These are phyloP conservation scores for Amphichorda felina DNA, from an alignment of 2,329 filamentous ascomycete genomes.

Conservation along the genomic window DNA sequence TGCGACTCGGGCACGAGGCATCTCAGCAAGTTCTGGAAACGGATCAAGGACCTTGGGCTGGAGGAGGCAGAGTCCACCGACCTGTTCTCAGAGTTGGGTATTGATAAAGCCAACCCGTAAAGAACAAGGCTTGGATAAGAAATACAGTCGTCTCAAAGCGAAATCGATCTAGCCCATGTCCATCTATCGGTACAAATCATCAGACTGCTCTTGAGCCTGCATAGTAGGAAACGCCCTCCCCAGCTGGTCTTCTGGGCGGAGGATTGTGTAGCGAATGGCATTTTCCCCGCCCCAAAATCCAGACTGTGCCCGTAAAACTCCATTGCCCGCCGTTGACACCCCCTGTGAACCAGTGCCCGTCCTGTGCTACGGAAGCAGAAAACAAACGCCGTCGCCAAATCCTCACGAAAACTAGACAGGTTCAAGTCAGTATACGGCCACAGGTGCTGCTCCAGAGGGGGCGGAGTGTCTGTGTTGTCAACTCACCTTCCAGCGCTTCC, in stretches of 20 bases:
- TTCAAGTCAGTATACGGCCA: neutral
- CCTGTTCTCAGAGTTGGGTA: slow-evolving; percentile 36
- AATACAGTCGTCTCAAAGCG: neutral
- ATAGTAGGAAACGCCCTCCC: neutral
- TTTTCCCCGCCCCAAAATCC: neutral
- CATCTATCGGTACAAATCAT: neutral
- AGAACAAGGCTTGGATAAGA: neutral
- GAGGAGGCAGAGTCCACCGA: slow-evolving; percentile 39
- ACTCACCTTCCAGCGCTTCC: slow-evolving; percentile 60
- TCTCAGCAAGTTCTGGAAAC: slow-evolving; percentile 76
- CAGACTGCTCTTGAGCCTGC: neutral
- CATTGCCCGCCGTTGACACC: neutral
- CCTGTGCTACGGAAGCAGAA: neutral
- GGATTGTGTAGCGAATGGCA: neutral
- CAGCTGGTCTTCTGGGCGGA: neutral
- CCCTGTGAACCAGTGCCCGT: neutral
- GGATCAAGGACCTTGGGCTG: slow-evolving; percentile 55
- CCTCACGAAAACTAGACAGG: slow-evolving; percentile 1
- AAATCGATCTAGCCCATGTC: neutral
- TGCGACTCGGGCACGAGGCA: slow-evolving; percentile 78
- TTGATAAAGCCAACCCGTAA: slow-evolving; percentile 14
- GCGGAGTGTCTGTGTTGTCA: neutral
- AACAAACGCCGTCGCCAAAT: neutral
- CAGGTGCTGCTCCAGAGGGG: too few species aligned
- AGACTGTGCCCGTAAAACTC: neutral